Conservation (phyloP, 129 eudicot genomes). For the Tagetes erecta region DNA sequence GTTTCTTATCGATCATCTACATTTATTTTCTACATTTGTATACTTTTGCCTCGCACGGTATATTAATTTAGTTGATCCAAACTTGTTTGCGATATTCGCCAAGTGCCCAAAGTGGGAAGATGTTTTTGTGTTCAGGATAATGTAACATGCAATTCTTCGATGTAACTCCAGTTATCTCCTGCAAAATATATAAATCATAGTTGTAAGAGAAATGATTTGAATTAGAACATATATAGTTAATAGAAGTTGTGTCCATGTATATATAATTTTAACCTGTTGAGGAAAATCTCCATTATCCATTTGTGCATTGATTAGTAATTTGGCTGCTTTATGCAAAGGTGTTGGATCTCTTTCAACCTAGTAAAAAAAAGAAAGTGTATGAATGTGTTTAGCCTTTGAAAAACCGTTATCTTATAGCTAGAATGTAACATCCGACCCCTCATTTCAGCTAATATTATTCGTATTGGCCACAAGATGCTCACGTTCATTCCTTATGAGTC, state of each 20-base stretch:
- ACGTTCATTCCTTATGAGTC: too few relatives aligned
- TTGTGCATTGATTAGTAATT: constrained; percentile 36
- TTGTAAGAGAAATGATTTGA: background rate
- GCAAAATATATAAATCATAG: background rate
- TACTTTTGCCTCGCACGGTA: too few relatives aligned
- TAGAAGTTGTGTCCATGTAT: background rate
- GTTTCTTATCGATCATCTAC: too few relatives aligned
- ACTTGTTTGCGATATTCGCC: constrained; percentile 45
- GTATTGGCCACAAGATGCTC: too few relatives aligned
- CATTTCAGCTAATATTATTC: too few relatives aligned
- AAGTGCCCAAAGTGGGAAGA: constrained; percentile 50
- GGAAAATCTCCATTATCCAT: constrained; percentile 48
- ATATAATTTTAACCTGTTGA: constrained; percentile 31
- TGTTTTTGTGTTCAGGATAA: constrained; percentile 39
- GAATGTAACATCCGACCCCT: background rate
- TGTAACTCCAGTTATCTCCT: constrained; percentile 47
- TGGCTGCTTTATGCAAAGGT: constrained; percentile 49
- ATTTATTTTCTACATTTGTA: too few relatives aligned
- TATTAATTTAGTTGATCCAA: constrained; percentile 34
- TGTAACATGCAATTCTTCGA: constrained; percentile 46
- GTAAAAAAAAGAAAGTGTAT: background rate
- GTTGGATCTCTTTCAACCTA: constrained; percentile 43
- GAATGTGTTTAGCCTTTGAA: background rate
- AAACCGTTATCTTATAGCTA: background rate
- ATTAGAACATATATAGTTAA: background rate